Conservation (phyloP, 1,284 basidiomycete genomes). For the Ceratobasidium sp. region DNA sequence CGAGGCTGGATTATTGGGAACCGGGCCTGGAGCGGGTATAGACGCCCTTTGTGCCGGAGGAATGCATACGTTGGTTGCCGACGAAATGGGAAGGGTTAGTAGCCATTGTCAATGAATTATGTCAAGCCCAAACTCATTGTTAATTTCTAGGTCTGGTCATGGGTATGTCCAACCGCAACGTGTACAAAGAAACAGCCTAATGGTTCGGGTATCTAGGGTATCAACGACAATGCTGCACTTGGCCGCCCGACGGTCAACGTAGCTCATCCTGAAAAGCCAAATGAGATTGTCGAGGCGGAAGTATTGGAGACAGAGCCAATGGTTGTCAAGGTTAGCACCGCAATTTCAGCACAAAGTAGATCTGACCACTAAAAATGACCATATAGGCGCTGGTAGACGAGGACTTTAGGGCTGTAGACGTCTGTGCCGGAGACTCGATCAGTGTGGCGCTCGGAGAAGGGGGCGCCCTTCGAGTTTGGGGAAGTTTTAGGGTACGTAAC, state of each 20-base stretch:
- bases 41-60: conserved; percentile 81
- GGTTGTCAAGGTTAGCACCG: conserved; percentile 48
- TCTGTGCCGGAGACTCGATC: conserved; percentile 85
- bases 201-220: conserved; percentile 1
- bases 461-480: conserved; percentile 88
- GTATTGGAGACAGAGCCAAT: conserved; percentile 79
- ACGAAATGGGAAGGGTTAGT: conserved; percentile 82
- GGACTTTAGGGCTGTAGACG: conserved; percentile 80
- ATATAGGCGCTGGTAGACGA: conserved; percentile 75
- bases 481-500: conserved; percentile 88
- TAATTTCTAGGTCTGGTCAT: conserved; percentile 73
- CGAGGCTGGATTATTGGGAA: conserved; percentile 68
- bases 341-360: not conserved
- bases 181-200: not conserved
- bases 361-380: too few species aligned
- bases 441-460: conserved; percentile 79
- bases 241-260: conserved; percentile 80
- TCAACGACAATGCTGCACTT: conserved; percentile 91
- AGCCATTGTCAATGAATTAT: conserved; percentile 26
- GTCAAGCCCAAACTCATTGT: not conserved
- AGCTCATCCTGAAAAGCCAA: conserved; percentile 68
- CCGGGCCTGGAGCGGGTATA: conserved; percentile 67
- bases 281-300: conserved; percentile 70
- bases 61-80: conserved; percentile 83
- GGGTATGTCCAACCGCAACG: conserved; percentile 51